Evolutionary conservation across 768 basidiomycete genomes (phyloP).

Genomic region (Fomitopsis pulvina): DNA sequence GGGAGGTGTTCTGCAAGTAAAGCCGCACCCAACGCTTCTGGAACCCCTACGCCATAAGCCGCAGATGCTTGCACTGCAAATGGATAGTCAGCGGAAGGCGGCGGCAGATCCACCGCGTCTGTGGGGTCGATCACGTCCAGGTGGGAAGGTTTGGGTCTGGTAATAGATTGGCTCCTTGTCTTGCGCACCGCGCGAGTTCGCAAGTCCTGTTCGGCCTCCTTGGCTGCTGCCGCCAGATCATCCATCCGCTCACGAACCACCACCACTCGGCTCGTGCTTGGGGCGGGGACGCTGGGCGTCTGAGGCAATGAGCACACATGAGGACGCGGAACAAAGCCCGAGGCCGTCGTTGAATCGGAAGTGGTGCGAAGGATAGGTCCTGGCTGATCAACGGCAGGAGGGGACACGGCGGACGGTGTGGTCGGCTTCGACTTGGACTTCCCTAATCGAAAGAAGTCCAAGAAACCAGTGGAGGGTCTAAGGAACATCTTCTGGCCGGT

Average conservation of each 20-base stretch:
- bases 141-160: conserved; percentile 28
- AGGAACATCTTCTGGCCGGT: conserved; percentile 37
- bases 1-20: conserved; percentile 70
- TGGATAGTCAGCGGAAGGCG: conserved; percentile 60
- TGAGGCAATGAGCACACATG: conserved; percentile 29
- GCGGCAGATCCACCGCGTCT: conserved; percentile 71
- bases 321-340: conserved; percentile 27
- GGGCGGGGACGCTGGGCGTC: conserved; percentile 28
- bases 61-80: conserved; percentile 75
- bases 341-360: conserved; percentile 52
- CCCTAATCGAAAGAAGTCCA: conserved; percentile 67
- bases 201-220: conserved; percentile 69
- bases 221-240: conserved; percentile 62
- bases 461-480: conserved; percentile 47
- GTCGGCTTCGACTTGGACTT: conserved; percentile 61
- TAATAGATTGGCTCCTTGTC: conserved; percentile 34
- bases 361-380: conserved; percentile 45
- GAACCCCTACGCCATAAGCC: conserved; percentile 62
- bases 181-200: conserved; percentile 47
- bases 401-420: conserved; percentile 28
- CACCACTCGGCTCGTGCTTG: conserved; percentile 41
- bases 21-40: conserved; percentile 70
- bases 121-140: conserved; percentile 76
- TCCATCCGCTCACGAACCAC: conserved; percentile 80
- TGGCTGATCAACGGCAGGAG: conserved; percentile 11